Conservation (phyloP, 148 eudicot species). For the Silene uniflora region DNA sequence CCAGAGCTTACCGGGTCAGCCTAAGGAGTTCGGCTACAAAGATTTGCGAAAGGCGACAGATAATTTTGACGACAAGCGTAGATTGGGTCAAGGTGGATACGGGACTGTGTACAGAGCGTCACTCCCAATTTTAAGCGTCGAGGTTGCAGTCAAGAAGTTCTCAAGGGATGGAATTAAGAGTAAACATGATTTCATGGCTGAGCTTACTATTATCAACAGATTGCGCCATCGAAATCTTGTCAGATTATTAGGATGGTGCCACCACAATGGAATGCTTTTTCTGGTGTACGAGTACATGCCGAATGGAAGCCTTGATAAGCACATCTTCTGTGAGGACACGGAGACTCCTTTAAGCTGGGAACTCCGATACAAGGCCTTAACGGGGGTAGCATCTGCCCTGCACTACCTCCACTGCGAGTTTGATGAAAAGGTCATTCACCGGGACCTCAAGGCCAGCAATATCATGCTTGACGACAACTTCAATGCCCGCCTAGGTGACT, state of each 20-base stretch:
- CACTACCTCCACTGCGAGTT: constrained; percentile 65
- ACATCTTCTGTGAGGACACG: constrained; percentile 35
- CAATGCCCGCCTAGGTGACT: constrained; percentile 78
- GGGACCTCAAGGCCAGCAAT: constrained; percentile 86
- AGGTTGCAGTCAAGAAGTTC: constrained; percentile 80
- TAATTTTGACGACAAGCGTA: constrained; percentile 59
- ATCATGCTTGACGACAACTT: constrained; percentile 73
- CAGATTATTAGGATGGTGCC: constrained; percentile 80
- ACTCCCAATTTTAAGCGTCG: constrained; percentile 37
- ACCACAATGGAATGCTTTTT: constrained; percentile 60
- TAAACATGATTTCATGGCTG: constrained; percentile 78
- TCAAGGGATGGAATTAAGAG: constrained; percentile 67
- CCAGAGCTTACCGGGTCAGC: constrained; percentile 64
- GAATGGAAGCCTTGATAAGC: constrained; percentile 74
- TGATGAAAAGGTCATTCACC: constrained; percentile 68
- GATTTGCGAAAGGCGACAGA: constrained; percentile 68
- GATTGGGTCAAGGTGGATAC: constrained; percentile 71
- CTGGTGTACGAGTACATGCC: constrained; percentile 84
- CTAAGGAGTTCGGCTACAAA: constrained; percentile 56
- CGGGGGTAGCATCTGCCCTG: constrained; percentile 46
- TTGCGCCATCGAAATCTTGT: constrained; percentile 84
- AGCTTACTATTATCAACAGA: constrained; percentile 81
- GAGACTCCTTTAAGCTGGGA: constrained; percentile 35
- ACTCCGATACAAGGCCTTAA: constrained; percentile 38
- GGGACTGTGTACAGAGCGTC: constrained; percentile 72